phyloP scores from a whole-genome alignment of 1,139 yeast species.

The Hansenula anomala region DNA sequence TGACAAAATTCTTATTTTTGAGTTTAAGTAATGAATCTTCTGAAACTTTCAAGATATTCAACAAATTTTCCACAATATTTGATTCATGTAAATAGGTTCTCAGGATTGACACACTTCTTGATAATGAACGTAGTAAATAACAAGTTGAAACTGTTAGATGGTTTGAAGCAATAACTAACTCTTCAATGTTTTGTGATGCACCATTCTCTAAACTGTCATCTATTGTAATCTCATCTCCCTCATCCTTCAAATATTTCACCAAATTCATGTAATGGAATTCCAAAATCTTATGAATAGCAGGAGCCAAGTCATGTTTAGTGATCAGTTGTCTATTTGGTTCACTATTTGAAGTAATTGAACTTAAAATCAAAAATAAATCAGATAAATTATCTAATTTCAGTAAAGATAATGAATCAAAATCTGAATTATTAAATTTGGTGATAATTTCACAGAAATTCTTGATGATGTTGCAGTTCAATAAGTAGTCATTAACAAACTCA shows the following conservation, averaged over 20 bases:
- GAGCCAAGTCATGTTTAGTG: conserved; percentile 23
- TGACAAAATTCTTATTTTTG: conserved; percentile 15
- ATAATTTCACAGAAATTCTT: conserved; percentile 26
- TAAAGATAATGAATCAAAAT: conserved; percentile 12
- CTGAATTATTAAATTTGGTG: conserved; percentile 15
- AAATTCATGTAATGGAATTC: conserved; percentile 22
- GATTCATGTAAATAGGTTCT: conserved; percentile 65
- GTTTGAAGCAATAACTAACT: conserved; percentile 20
- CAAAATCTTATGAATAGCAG: conserved; percentile 24
- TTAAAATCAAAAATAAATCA: conserved; percentile 28
- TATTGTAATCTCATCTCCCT: not conserved
- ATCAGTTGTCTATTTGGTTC: conserved; percentile 28
- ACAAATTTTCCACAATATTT: conserved; percentile 44
- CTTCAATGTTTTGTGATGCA: not conserved
- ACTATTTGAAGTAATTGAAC: conserved; percentile 27
- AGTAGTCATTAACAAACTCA: conserved; percentile 24
- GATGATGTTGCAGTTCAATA: conserved; percentile 27
- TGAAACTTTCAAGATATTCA: conserved; percentile 33
- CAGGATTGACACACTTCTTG: conserved; percentile 66
- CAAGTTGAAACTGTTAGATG: conserved; percentile 35
- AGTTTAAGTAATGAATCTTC: conserved; percentile 21
- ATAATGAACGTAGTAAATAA: conserved; percentile 62
- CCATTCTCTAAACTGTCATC: too few species aligned
- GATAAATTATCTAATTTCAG: conserved; percentile 24
- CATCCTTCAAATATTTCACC: conserved; percentile 8